These are phyloP conservation scores for Nakaseomyces uthaithaninus DNA, from an alignment of 1,139 yeast genomes.

Conservation along the genomic window DNA sequence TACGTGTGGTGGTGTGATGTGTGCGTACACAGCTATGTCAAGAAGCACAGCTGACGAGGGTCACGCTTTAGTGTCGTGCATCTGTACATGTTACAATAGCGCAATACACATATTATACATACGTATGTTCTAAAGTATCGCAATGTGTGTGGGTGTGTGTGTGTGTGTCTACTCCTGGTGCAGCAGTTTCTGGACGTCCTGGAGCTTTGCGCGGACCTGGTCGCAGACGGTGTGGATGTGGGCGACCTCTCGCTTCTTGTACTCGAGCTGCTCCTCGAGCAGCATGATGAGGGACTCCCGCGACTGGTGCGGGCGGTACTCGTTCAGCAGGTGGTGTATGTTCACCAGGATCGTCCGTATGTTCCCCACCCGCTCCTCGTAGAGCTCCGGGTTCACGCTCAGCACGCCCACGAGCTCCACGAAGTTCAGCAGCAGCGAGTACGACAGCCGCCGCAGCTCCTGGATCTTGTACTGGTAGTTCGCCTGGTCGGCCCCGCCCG, in stretches of 20 bases:
- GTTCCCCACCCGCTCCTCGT: constrained; percentile 59
- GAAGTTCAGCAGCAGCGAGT: constrained; percentile 61
- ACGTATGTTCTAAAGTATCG: too few species aligned
- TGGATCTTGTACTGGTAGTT: constrained; percentile 47
- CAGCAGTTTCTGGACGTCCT: constrained; percentile 19
- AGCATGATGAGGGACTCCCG: constrained; percentile 70
- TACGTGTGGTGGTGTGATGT: too few species aligned
- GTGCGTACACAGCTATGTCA: too few species aligned
- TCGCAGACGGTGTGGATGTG: constrained; percentile 41
- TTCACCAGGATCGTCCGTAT: constrained; percentile 69
- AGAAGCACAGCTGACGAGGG: too few species aligned
- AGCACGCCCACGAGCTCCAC: constrained; percentile 69
- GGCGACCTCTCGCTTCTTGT: constrained; percentile 46
- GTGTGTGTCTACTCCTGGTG: neutral
- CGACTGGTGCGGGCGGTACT: constrained; percentile 83
- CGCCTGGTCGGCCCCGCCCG: constrained; percentile 15
- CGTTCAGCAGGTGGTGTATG: constrained; percentile 74
- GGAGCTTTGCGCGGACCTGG: constrained; percentile 40
- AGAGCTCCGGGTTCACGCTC: constrained; percentile 58
- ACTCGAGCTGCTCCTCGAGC: constrained; percentile 54
- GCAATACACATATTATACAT: too few species aligned
- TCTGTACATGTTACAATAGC: too few species aligned
- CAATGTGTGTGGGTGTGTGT: too few species aligned
- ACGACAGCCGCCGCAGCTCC: constrained; percentile 62
- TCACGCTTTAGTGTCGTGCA: too few species aligned